Evolutionary conservation across 2,329 filamentous ascomycete genomes (phyloP).

Genomic region (Epichloe uncinata): DNA sequence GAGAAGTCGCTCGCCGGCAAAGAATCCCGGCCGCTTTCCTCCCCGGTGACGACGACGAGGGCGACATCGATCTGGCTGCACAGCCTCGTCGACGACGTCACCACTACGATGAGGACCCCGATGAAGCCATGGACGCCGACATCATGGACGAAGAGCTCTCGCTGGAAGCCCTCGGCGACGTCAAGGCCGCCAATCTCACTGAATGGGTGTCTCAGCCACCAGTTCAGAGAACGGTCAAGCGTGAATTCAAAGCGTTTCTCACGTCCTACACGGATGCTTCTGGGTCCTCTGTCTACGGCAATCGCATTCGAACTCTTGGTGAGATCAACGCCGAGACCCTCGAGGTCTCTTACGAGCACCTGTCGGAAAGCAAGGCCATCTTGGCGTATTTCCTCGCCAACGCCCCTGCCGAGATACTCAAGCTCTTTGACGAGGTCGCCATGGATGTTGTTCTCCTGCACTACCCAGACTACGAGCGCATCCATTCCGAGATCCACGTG

Average conservation of each 20-base stretch:
- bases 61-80: conserved; percentile 68
- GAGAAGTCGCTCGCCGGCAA: conserved; percentile 53
- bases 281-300: conserved; percentile 86
- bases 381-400: conserved; percentile 94
- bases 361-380: conserved; percentile 82
- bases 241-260: conserved; percentile 94
- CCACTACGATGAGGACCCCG: conserved; percentile 86
- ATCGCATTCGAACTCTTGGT: conserved; percentile 86
- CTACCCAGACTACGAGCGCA: conserved; percentile 94
- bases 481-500: conserved; percentile 95
- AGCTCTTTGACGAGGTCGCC: conserved; percentile 91
- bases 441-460: conserved; percentile 94
- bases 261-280: conserved; percentile 89
- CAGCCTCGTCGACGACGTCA: conserved; percentile 77
- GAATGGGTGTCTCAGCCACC: conserved; percentile 89
- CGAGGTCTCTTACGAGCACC: conserved; percentile 89
- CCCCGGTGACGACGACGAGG: conserved; percentile 73
- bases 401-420: conserved; percentile 85
- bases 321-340: conserved; percentile 93
- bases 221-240: conserved; percentile 83
- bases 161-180: conserved; percentile 78
- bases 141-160: conserved; percentile 94
- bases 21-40: conserved; percentile 61
- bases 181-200: conserved; percentile 84
- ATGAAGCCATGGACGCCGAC: conserved; percentile 83